Percentiles rank a stretch among this genome's conserved stretches.
Evolutionary conservation across 768 basidiomycete species (phyloP).

Genomic region (Clavaria fumosa): DNA sequence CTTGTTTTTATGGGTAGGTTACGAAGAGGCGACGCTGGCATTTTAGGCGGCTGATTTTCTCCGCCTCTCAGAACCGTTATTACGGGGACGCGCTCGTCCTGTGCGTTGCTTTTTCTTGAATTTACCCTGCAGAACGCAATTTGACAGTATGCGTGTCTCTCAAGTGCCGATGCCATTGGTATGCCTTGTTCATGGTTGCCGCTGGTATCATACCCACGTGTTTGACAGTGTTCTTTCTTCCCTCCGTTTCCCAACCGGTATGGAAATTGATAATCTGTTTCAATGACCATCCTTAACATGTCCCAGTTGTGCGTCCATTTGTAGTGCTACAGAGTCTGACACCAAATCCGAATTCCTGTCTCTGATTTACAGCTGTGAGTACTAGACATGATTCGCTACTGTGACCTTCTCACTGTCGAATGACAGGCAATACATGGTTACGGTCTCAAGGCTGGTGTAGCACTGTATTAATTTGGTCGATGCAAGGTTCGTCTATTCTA

Average conservation of each 20-base stretch:
- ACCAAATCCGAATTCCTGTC: not conserved
- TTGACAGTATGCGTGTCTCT: slow-evolving; percentile 7
- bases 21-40: no score
- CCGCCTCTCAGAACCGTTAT: slow-evolving; percentile 16
- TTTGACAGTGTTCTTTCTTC: not conserved
- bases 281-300: not conserved
- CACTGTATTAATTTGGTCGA: slow-evolving; percentile 15
- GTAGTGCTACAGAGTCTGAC: not conserved
- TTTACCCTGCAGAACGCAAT: not conserved
- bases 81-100: slow-evolving; percentile 15
- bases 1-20: slow-evolving; percentile 15
- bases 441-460: slow-evolving; percentile 13
- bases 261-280: no score
- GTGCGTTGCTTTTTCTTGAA: slow-evolving; percentile 10
- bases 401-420: not conserved
- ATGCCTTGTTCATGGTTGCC: not conserved
- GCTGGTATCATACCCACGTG: not conserved
- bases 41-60: not conserved
- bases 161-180: slow-evolving; percentile 4
- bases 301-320: slow-evolving; percentile 11
- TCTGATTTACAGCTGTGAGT: slow-evolving; percentile 5
- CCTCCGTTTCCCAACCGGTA: no score
- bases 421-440: slow-evolving; percentile 14
- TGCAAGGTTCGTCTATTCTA: slow-evolving; percentile 17
- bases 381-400: not conserved